Percentiles rank a stretch among this genome's conserved stretches.
phyloP scores from a whole-genome alignment of 78 protist species.

The Neovahlkampfia damariscottae region DNA sequence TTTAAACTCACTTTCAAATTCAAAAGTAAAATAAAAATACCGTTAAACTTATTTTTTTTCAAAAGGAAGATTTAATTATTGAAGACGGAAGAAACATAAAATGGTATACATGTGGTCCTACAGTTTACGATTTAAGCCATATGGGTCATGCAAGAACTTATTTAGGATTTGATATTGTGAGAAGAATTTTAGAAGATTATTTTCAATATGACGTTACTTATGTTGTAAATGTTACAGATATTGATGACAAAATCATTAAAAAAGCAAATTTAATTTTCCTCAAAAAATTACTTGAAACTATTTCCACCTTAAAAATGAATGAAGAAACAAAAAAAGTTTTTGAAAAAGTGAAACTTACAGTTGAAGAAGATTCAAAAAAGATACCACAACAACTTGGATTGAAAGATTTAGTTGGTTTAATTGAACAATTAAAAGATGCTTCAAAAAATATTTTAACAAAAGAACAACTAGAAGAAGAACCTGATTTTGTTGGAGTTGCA shows the following conservation, averaged over 20 bases:
- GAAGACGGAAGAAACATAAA: constrained; percentile 5
- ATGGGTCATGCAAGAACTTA: constrained; percentile 95
- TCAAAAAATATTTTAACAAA: not conserved
- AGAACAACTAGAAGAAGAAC: not conserved
- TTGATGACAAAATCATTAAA: constrained; percentile 96
- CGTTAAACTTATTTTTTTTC: no score
- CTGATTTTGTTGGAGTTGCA: not conserved
- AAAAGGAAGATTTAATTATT: not conserved
- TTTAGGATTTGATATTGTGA: constrained; percentile 82
- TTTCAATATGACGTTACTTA: constrained; percentile 55
- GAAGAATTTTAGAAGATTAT: constrained; percentile 83
- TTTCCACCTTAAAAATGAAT: not conserved
- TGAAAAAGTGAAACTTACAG: not conserved
- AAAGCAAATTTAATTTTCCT: constrained; percentile 55
- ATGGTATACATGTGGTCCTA: constrained; percentile 99
- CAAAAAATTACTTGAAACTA: not conserved
- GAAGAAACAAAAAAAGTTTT: not conserved
- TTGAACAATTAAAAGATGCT: not conserved
- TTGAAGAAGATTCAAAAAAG: not conserved
- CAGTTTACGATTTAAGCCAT: constrained; percentile 94
- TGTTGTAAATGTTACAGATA: constrained; percentile 96
- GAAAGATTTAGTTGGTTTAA: not conserved
- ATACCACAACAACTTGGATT: not conserved
- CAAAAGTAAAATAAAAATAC: not conserved
- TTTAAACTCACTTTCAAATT: not conserved